These are phyloP conservation scores for Plenodomus biglobosus DNA, from an alignment of 2,329 filamentous ascomycete genomes.

Conservation along the genomic window DNA sequence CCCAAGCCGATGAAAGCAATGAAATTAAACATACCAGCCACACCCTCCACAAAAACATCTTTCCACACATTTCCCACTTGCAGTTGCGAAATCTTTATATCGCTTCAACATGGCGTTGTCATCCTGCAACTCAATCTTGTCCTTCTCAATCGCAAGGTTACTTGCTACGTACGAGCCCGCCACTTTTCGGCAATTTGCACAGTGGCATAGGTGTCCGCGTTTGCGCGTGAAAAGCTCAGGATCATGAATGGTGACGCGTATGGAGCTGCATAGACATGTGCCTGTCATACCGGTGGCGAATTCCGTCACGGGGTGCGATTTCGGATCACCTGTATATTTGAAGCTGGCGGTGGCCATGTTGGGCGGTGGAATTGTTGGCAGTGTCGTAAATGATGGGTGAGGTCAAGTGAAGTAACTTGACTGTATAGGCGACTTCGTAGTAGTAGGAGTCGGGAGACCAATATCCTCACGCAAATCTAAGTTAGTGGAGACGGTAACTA, in stretches of 20 bases:
- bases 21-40: slow-evolving; percentile 28
- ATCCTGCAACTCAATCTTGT: slow-evolving; percentile 52
- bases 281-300: slow-evolving; percentile 44
- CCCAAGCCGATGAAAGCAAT: neutral
- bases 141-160: slow-evolving; percentile 48
- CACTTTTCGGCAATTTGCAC: slow-evolving; percentile 55
- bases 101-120: slow-evolving; percentile 49
- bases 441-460: neutral
- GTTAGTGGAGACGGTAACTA: neutral
- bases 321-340: slow-evolving; percentile 44
- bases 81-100: slow-evolving; percentile 50
- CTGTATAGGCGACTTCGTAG: neutral
- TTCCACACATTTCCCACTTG: slow-evolving; percentile 50
- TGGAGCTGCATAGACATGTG: slow-evolving; percentile 51
- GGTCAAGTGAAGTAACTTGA: neutral
- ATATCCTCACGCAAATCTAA: neutral
- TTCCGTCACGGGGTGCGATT: slow-evolving; percentile 35
- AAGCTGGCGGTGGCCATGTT: neutral
- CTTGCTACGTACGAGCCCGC: slow-evolving; percentile 48
- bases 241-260: slow-evolving; percentile 54
- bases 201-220: slow-evolving; percentile 53
- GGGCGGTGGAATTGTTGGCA: neutral
- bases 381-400: neutral
- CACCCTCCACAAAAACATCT: slow-evolving; percentile 54
- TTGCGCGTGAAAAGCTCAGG: slow-evolving; percentile 49